Evolutionary conservation across 2,329 filamentous ascomycete species (phyloP).

Genomic region (Pseudocercospora eumusae): DNA sequence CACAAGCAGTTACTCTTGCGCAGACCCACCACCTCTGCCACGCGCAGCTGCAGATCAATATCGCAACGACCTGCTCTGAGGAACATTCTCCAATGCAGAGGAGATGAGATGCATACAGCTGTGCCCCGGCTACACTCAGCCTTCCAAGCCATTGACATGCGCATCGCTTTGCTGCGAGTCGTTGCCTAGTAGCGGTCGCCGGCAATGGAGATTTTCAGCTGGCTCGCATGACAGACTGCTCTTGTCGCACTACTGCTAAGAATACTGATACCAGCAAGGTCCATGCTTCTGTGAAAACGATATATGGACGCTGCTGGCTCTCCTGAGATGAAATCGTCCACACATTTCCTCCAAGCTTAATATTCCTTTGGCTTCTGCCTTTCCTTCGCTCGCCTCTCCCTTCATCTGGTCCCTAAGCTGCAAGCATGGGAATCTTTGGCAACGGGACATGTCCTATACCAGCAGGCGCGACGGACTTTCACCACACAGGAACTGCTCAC

Average conservation of each 20-base stretch:
- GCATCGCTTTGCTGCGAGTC: not conserved
- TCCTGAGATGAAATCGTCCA: not conserved
- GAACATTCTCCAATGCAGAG: not conserved
- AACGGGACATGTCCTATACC: conserved; percentile 24
- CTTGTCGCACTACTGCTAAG: not conserved
- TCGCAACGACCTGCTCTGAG: not conserved
- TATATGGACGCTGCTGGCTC: not conserved
- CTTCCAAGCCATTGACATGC: not conserved
- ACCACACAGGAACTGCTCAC: conserved; percentile 38
- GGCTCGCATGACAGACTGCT: not conserved
- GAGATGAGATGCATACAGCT: not conserved
- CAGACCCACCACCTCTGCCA: not conserved
- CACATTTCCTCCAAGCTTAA: not conserved
- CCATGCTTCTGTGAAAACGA: not conserved
- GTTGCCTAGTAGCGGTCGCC: not conserved
- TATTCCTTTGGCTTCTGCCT: not conserved
- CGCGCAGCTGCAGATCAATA: not conserved
- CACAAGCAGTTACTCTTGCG: not conserved
- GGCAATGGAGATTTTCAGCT: not conserved
- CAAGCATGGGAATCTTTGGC: conserved; percentile 9
- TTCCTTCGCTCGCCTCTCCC: not conserved
- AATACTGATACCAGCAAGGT: not conserved
- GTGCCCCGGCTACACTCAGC: not conserved
- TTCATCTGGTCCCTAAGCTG: not conserved
- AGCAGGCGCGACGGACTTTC: conserved; percentile 41